These are phyloP conservation scores for Coemansia sp. DNA, from an alignment of 192 early-diverging fungal genomes.

Conservation along the genomic window DNA sequence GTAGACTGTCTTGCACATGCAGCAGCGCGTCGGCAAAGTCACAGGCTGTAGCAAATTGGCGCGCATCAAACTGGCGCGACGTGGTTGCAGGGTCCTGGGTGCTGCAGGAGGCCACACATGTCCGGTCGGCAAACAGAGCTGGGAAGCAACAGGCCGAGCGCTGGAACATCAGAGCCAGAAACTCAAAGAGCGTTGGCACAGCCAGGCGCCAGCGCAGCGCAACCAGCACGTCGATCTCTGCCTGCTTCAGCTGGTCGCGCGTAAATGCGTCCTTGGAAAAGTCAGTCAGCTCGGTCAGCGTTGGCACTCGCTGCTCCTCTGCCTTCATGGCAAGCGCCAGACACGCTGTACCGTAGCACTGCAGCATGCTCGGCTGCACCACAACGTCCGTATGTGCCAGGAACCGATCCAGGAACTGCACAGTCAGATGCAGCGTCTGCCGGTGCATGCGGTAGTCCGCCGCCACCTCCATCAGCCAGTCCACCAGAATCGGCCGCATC, in stretches of 20 bases:
- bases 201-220: conserved; percentile 51
- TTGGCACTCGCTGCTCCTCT: conserved; percentile 52
- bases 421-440: conserved; percentile 50
- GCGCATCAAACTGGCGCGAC: conserved; percentile 27
- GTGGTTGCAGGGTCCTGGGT: conserved; percentile 22
- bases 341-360: conserved; percentile 56
- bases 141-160: conserved; percentile 42
- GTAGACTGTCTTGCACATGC: conserved; percentile 35
- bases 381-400: conserved; percentile 23
- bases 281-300: conserved; percentile 47
- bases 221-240: conserved; percentile 49
- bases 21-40: conserved; percentile 47
- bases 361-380: conserved; percentile 47
- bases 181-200: conserved; percentile 50
- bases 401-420: conserved; percentile 54
- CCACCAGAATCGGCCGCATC: conserved; percentile 59
- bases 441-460: conserved; percentile 56
- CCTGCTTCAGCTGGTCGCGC: conserved; percentile 43
- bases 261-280: conserved; percentile 53
- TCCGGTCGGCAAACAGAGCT: conserved; percentile 24
- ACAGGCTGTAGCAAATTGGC: conserved; percentile 38
- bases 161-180: conserved; percentile 44
- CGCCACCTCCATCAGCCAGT: conserved; percentile 58
- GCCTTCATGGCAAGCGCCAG: conserved; percentile 57
- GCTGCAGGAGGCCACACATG: not conserved